Evolutionary conservation across 176 grass and related monocot genomes (phyloP).

Genomic region (Cenchrus fungigraminus): DNA sequence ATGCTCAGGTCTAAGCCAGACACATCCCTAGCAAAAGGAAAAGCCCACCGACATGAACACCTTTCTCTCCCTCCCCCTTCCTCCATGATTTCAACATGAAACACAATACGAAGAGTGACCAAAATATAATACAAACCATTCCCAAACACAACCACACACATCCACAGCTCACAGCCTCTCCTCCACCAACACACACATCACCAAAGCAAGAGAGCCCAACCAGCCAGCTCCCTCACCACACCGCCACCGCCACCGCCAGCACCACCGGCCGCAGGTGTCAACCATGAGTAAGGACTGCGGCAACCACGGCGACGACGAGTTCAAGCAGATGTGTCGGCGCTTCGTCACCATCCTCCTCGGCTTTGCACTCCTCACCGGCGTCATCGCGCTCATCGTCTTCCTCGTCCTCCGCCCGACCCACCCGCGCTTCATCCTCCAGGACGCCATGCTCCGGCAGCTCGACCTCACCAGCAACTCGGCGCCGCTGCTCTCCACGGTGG

Average conservation of each 20-base stretch:
- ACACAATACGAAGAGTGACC: neutral
- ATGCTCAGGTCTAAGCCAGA: neutral
- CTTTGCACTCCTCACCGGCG: slow-evolving; percentile 37
- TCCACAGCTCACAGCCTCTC: neutral
- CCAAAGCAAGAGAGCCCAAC: neutral
- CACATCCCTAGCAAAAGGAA: neutral
- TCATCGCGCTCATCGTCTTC: slow-evolving; percentile 67
- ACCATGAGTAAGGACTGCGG: slow-evolving; percentile 69
- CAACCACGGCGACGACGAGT: slow-evolving; percentile 58
- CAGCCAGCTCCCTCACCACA: neutral
- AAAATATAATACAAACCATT: neutral
- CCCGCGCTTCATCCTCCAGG: slow-evolving; percentile 81
- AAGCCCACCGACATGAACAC: neutral
- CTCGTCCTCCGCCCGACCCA: slow-evolving; percentile 76
- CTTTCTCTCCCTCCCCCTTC: neutral
- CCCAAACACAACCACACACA: neutral
- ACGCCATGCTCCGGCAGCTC: slow-evolving; percentile 56
- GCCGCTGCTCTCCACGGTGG: slow-evolving; percentile 39
- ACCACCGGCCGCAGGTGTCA: neutral
- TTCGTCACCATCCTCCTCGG: neutral
- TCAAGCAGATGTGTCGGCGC: neutral
- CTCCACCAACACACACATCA: neutral
- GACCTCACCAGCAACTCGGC: slow-evolving; percentile 34
- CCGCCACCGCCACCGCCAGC: no score
- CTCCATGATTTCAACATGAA: slow-evolving; percentile 38